Evolutionary conservation across 345 rosid species (phyloP).

Genomic region (Mercurialis annua): DNA sequence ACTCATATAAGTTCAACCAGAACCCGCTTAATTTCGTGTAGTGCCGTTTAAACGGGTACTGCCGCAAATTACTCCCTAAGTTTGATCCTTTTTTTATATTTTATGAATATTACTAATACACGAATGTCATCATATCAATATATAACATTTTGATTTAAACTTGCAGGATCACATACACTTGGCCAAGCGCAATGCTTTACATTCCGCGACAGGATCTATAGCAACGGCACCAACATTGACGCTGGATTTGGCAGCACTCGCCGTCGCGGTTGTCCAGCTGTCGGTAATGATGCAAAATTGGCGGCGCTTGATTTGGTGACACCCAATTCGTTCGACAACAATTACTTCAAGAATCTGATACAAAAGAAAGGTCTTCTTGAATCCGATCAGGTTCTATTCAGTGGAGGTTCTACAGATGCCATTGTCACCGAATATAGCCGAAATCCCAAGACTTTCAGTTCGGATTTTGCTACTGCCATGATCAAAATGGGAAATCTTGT

Average conservation of each 20-base stretch:
- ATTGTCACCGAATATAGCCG: slow-evolving; percentile 11
- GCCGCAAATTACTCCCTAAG: no score
- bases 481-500: slow-evolving; percentile 47
- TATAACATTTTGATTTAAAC: no score
- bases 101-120: no score
- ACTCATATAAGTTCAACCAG: no score
- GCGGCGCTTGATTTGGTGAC: slow-evolving; percentile 20
- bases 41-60: no score
- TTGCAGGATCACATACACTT: slow-evolving; percentile 13
- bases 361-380: slow-evolving; percentile 18
- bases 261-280: slow-evolving; percentile 8
- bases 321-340: slow-evolving; percentile 17
- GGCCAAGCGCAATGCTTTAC: slow-evolving; percentile 22
- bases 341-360: slow-evolving; percentile 19
- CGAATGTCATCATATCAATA: no score
- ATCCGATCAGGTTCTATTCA: slow-evolving; percentile 20
- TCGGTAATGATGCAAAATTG: neutral
- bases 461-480: slow-evolving; percentile 44
- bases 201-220: slow-evolving; percentile 17
- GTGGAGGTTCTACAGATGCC: slow-evolving; percentile 17
- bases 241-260: slow-evolving; percentile 17
- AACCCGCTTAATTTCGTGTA: no score
- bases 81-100: no score
- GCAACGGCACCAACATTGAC: slow-evolving; percentile 13
- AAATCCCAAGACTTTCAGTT: slow-evolving; percentile 1